Base-by-base conservation (phyloP, 352 stramenopile genomes). In the Peronospora destructor region DNA sequence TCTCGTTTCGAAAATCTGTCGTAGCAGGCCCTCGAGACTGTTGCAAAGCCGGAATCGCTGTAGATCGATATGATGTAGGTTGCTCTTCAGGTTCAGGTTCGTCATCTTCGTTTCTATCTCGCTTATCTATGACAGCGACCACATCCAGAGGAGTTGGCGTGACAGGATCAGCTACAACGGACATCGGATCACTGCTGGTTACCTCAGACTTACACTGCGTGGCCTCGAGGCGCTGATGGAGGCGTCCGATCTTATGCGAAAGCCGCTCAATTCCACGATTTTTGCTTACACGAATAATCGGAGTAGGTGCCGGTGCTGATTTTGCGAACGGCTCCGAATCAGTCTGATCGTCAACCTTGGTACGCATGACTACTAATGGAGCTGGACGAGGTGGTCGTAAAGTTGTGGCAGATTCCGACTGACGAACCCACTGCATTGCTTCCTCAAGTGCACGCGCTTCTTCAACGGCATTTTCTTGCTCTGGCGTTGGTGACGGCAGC, bases 221-320 rank as follows among this genome's bases (percentile, higher is more conserved):
- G 36, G 59, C 56, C 41, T 79, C 56, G 12, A 79, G 59, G 2
- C 71, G 71, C 44, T 75, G 56, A 28, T 79, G 63, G 11, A 78
- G 60, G 14, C 66, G 68, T 4, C 61, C 68, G 29, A 79, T 83
- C 41, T 79, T 79, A 28, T 64, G 60, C 3, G 68, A 56, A 23
- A 79, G 59, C 8, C 71, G 59, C 23, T 76, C 52, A 34, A 77
- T 79, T 1, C 71, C 64, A 36, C 56, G 71, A 25, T 57, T 59
- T 34, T 68, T 74, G 42, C 63, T 69, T 13, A 71, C 53, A 10
- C 36, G 61, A 26, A 69, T 34, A n/a, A 71, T 54, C 29, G 62
- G 32, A 35, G 49, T 55, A 19, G 38, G 49, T 33, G 28, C 12
- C 19, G 43, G 6, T n/a, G 21, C 51, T 26, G 47, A 46, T 11